Base-by-base conservation (phyloP, 768 basidiomycete species). In the Butyriboletus loyo region DNA sequence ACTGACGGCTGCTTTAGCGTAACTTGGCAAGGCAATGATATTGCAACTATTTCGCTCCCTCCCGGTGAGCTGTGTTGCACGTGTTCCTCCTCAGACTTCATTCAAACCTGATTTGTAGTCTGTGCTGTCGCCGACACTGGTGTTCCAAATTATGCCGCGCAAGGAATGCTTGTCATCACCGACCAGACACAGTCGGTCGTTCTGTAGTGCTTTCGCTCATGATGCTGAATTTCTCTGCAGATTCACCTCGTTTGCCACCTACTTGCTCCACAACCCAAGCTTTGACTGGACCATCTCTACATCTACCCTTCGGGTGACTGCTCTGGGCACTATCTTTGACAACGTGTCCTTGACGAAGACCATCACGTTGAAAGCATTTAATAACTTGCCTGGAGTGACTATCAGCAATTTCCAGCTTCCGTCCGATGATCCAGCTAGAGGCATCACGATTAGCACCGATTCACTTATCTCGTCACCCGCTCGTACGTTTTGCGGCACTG, bases 281-380 rank as follows among this genome's bases (percentile, higher is more conserved):
- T 89, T 89, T 57, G 75, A 77, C 5, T 89, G 87, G 87, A 84
- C 79, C 2, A 83, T 89, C 42, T 84, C 84, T 6, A 86, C 87
- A 0, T 54, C 75, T n/a, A 79, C 73, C 37, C 78, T 89, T 43
- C 79, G 83, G 28, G 66, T 89, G 15, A 78, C 74, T 3, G 86
- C 87, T 5, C 76, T 89, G 2, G 84, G 83, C 15, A 86, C 84
- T 11, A 79, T 83, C 56, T 89, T 89, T 56, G 83, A 87, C 54
- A 77, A 79, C 51, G 79, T 89, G 27, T 71, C 75, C 0, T 73
- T 89, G 32, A 77, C 73, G 42, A 89, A 89, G 68, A 72, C 75
- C 2, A 63, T 88, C 35, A 68, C 80, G 5, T 77, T 88, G 72
- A 84, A 81, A 60, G 87, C 86, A 5, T 89, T 89, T 67, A 83